These are phyloP conservation scores for Hawksworthiomyces lignivorus DNA, from an alignment of 2,329 filamentous ascomycete species.

Conservation along the genomic window DNA sequence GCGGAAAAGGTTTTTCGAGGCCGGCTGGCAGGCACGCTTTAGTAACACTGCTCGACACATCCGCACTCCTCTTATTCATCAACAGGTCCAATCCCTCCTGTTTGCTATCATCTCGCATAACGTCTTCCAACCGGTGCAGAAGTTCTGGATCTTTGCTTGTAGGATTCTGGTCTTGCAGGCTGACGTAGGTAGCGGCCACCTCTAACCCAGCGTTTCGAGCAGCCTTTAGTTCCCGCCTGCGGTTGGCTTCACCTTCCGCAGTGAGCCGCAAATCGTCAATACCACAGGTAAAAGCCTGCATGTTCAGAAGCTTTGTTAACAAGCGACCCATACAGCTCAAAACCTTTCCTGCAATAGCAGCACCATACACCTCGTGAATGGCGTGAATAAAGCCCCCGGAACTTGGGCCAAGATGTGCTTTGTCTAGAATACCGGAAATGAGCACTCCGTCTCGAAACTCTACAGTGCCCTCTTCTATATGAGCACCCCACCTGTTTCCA, in stretches of 20 bases:
- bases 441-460: constrained; percentile 82
- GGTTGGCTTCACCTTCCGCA: constrained; percentile 62
- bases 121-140: constrained; percentile 73
- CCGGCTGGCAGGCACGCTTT: constrained; percentile 70
- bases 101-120: constrained; percentile 83
- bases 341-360: constrained; percentile 75
- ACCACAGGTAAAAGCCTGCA: constrained; percentile 93
- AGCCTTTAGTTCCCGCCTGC: constrained; percentile 59
- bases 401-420: constrained; percentile 85
- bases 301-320: constrained; percentile 81
- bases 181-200: constrained; percentile 83
- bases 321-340: constrained; percentile 85
- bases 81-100: constrained; percentile 84
- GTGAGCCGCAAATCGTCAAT: constrained; percentile 93
- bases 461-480: constrained; percentile 72
- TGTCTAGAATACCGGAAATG: constrained; percentile 86
- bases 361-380: constrained; percentile 88
- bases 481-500: constrained; percentile 67
- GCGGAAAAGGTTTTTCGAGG: constrained; percentile 85
- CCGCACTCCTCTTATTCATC: constrained; percentile 62
- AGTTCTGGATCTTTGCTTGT: constrained; percentile 63
- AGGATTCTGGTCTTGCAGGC: constrained; percentile 57
- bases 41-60: constrained; percentile 73
- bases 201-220: constrained; percentile 65
- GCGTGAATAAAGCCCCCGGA: constrained; percentile 84